Evolutionary conservation across 169 alveolate species (phyloP).

Genomic region (Eimeria tenella): DNA sequence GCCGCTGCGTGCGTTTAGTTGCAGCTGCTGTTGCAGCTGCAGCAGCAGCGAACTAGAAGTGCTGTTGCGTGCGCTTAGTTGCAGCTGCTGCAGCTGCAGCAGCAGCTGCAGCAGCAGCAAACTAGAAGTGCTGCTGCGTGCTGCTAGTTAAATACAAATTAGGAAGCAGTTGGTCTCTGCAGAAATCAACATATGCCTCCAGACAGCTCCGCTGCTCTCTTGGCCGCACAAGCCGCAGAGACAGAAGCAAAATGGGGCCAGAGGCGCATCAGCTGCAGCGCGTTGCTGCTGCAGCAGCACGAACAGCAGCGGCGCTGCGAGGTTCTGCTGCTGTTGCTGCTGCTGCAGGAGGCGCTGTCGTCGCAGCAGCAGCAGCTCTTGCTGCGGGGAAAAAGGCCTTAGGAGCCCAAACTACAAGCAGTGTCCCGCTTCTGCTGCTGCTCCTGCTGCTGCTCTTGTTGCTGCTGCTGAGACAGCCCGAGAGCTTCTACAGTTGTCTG

Average conservation of each 20-base stretch:
- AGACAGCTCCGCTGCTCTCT: too few species aligned
- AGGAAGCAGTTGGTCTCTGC: too few species aligned
- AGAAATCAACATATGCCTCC: too few species aligned
- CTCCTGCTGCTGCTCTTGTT: conserved; percentile 18
- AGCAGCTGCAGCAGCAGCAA: conserved; percentile 2
- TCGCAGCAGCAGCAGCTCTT: too few species aligned
- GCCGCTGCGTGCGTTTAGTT: background rate
- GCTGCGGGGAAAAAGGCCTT: too few species aligned
- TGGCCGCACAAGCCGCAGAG: background rate
- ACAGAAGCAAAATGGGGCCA: background rate
- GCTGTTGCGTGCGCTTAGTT: too few species aligned
- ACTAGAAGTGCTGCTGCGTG: background rate
- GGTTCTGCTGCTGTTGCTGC: background rate
- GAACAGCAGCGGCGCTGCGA: background rate
- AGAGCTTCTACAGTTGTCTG: conserved; percentile 49
- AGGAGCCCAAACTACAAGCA: background rate
- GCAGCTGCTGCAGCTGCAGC: background rate
- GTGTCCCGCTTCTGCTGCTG: background rate
- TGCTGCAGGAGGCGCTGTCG: too few species aligned
- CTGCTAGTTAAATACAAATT: background rate
- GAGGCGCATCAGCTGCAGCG: background rate
- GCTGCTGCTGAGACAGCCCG: conserved; percentile 59
- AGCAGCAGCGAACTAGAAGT: background rate
- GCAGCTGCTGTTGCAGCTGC: background rate
- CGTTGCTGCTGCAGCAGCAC: background rate